Evolutionary conservation across 768 basidiomycete genomes (phyloP), one percentile per base, ranked within the genome.

Genomic region (Mycena crocata): DNA sequence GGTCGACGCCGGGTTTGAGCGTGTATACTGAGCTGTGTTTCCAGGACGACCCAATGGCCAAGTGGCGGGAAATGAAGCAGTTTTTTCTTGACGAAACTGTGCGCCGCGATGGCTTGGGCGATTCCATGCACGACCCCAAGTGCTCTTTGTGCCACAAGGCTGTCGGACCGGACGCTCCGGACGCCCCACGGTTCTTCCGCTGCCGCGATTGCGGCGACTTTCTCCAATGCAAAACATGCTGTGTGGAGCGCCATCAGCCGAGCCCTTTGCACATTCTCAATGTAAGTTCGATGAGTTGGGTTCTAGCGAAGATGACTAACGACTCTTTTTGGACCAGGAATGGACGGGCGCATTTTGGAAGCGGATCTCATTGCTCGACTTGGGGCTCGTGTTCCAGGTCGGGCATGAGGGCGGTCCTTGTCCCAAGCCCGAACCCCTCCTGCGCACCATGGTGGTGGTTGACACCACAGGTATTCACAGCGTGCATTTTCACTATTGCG

Each of bases 301-400:
- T 48, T 48, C 28, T 12, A n/a, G 44, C 26, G 6, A 48, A 26
- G 46, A 5, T 48, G 19, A 48, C 46, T 37, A 45, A 7, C n/a
- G 23, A 10, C 5, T 52, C 28, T 8, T 54, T 9, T 32, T 9
- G n/a, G 19, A 34, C 8, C 32, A 69, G 67, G 51, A 44, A 24
- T 69, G 70, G 70, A 65, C 21, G 17, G 67, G 67, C 14, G 19
- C 42, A 9, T 66, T 57, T 44, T 71, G 70, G 70, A 44, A 19
- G 31, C 21, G 4, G 14, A 21, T 12, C 31, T 31, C 28, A 26
- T 58, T 31, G n/a, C 10, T 23, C 7, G 12, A 12, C 17, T 14
- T 26, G 3, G 67, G 64, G 12, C 67, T 62, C 5, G 60, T 63
- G 5, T 65, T 52, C 24, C 68, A 69, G 50, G 32, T 69, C 17